phyloP scores from a whole-genome alignment of 768 basidiomycete genomes.

The Sporobolomyces roseus region DNA sequence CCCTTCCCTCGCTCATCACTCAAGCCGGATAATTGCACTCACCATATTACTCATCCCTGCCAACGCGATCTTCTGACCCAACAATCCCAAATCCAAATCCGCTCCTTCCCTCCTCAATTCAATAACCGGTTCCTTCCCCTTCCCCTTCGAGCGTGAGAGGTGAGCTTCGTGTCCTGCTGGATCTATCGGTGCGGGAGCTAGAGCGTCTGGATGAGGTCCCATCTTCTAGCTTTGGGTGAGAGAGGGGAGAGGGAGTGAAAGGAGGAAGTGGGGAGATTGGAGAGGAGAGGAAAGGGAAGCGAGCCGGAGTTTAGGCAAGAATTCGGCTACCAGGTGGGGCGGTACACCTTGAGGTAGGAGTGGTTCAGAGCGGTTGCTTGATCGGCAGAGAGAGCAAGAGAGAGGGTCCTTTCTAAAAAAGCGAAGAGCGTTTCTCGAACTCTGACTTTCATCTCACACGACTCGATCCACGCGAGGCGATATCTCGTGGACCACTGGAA shows the following conservation, averaged over 20 bases:
- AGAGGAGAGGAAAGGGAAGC: too few species aligned
- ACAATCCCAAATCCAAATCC: slow-evolving; percentile 10
- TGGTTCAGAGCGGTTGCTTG: too few species aligned
- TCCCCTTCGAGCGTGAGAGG: background rate
- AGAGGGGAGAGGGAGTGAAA: background rate
- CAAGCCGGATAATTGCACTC: background rate
- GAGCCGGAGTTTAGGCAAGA: too few species aligned
- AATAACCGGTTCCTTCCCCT: slow-evolving; percentile 3
- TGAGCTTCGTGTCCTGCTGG: slow-evolving; percentile 18
- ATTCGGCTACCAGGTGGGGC: too few species aligned
- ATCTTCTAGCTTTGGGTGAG: background rate
- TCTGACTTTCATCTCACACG: too few species aligned
- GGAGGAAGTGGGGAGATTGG: background rate
- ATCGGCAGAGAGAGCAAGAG: too few species aligned
- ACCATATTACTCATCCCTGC: slow-evolving; percentile 35
- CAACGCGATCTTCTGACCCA: slow-evolving; percentile 22
- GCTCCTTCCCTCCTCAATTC: background rate
- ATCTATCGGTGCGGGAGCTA: slow-evolving; percentile 33
- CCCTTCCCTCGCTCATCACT: background rate
- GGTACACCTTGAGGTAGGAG: too few species aligned
- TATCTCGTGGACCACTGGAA: too few species aligned
- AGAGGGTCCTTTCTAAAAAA: too few species aligned
- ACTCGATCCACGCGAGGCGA: too few species aligned
- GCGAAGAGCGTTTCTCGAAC: too few species aligned
- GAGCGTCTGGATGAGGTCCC: slow-evolving; percentile 15